Evolutionary conservation across 1,284 basidiomycete species (phyloP), one percentile per base, ranked within the genome.

Genomic region (Athelia sp.): DNA sequence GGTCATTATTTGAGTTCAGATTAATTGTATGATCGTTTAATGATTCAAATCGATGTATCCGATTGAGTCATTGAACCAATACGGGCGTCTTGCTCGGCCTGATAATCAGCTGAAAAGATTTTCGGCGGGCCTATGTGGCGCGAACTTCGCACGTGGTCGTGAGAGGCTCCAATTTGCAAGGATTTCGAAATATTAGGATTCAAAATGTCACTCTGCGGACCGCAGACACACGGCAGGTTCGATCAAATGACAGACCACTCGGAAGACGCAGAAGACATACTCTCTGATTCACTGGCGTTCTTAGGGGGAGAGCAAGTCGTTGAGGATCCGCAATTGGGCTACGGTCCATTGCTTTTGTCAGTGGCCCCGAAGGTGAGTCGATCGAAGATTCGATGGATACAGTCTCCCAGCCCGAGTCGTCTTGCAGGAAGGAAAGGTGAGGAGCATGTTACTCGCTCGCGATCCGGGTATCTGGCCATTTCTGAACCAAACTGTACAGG

Each of bases 401-500:
- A 46, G 22, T 54, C 44, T 34, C 10, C 54, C 61, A 49, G 31
- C 32, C 34, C 48, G 36, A 40, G 15, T 40, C n/a, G 36, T 8
- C 15, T 45, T 50, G 15, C 45, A 82, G 81, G 77, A 80, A 69
- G 79, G 81, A 51, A 84, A 84, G 63, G 76, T 76, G 53, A 60
- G 68, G 52, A 50, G 4, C 49, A 22, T 17, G 22, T 19, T 11
- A 13, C 6, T 34, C 49, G 53, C 50, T 48, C 52, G 40, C 51
- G 45, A 43, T 43, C n/a, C n/a, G 45, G 44, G 45, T 52, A 15
- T 29, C 24, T 47, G 15, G 47, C 52, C 48, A n/a, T n/a, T n/a
- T n/a, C 56, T 42, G 54, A 49, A 51, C 49, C 43, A 36, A 50
- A 40, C 17, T 43, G 46, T 23, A 32, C 60, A 85, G 83, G 81